Evolutionary conservation across 495 filamentous ascomycete genomes (phyloP).

Genomic region (Lasiosphaeria miniovina): DNA sequence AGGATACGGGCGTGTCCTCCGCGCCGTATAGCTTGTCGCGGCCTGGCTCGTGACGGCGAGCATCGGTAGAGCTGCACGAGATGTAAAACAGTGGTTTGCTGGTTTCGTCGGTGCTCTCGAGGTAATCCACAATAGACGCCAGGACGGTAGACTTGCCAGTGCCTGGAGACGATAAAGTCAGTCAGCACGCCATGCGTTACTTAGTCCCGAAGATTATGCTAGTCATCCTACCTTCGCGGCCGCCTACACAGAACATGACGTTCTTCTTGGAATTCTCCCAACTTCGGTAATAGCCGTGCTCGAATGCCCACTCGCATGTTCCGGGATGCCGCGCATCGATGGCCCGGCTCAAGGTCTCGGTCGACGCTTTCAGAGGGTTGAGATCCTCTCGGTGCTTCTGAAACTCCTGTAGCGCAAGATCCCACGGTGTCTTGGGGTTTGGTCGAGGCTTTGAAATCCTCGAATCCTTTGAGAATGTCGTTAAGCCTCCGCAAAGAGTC

Average conservation of each 20-base stretch:
- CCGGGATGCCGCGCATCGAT: constrained; percentile 20
- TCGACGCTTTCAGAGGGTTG: constrained; percentile 7
- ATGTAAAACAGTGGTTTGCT: constrained; percentile 19
- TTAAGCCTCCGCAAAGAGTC: constrained; percentile 16
- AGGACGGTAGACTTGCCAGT: constrained; percentile 24
- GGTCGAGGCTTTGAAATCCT: constrained; percentile 21
- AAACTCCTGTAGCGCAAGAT: constrained; percentile 25
- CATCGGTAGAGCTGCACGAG: constrained; percentile 16
- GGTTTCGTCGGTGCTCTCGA: background rate
- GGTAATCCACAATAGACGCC: constrained; percentile 17
- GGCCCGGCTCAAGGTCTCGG: constrained; percentile 9
- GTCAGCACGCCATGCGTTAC: background rate
- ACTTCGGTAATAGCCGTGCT: background rate
- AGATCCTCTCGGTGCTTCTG: constrained; percentile 15
- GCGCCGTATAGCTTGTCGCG: too few relatives aligned
- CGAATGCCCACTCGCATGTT: constrained; percentile 25
- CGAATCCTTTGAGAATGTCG: constrained; percentile 17
- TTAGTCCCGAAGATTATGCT: background rate
- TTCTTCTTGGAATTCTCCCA: constrained; percentile 9
- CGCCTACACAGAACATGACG: constrained; percentile 18
- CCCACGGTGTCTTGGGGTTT: constrained; percentile 27
- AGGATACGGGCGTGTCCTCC: too few relatives aligned
- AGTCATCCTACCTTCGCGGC: constrained; percentile 18
- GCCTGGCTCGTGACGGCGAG: too few relatives aligned
- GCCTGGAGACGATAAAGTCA: constrained; percentile 7